These are phyloP conservation scores for Prunus yedoensis DNA, from an alignment of 331 rosid genomes.

Conservation along the genomic window DNA sequence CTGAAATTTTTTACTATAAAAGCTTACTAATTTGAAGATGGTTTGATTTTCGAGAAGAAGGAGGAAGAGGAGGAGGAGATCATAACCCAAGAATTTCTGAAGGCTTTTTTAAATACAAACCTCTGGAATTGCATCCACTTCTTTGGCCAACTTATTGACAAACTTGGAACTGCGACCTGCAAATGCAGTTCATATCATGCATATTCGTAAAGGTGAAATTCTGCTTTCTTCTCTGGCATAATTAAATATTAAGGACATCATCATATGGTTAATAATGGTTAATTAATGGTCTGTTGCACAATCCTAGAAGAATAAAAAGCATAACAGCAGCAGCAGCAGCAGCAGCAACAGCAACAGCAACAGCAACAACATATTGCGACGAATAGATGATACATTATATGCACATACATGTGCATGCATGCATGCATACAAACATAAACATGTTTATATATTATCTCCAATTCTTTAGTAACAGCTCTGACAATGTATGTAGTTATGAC, in stretches of 20 bases:
- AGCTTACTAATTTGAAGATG: no score
- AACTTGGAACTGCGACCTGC: slow-evolving; percentile 52
- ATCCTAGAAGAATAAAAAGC: no score
- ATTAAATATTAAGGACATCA: no score
- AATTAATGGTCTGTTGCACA: no score
- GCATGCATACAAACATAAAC: neutral
- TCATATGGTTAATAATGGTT: no score
- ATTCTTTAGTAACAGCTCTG: slow-evolving; percentile 30
- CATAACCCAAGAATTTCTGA: neutral
- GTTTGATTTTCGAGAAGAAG: neutral
- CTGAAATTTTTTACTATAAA: no score
- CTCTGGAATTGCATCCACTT: slow-evolving; percentile 37
- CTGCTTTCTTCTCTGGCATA: no score
- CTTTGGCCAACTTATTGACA: slow-evolving; percentile 30
- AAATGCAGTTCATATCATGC: slow-evolving; percentile 15
- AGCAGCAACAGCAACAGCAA: no score
- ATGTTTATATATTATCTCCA: neutral
- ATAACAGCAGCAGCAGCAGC: no score
- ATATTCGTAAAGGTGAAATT: no score
- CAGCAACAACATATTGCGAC: no score
- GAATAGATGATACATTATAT: neutral
- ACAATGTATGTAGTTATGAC: slow-evolving; percentile 19
- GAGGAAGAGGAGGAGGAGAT: neutral
- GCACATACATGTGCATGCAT: neutral
- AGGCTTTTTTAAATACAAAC: slow-evolving; percentile 16